phyloP scores from a whole-genome alignment of 805 yeast genomes.

The Candida michaelii region DNA sequence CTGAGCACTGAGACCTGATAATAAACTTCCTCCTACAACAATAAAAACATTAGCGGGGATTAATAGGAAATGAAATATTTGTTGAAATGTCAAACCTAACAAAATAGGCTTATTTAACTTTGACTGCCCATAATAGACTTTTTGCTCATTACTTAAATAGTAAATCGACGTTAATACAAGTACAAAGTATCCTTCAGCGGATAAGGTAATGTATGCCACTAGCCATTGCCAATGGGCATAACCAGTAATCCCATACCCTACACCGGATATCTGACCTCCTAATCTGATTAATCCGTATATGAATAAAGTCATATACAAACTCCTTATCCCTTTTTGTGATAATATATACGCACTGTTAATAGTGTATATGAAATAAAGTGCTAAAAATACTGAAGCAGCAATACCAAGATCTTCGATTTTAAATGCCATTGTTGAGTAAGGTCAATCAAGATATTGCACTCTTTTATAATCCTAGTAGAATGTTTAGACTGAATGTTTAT shows the following conservation, averaged over 20 bases:
- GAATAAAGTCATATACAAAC: conserved; percentile 23
- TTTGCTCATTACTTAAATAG: conserved; percentile 27
- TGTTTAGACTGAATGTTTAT: no score
- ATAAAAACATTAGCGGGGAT: conserved; percentile 30
- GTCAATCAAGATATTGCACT: no score
- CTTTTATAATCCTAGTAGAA: no score
- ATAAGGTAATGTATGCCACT: conserved; percentile 36
- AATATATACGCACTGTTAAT: conserved; percentile 20
- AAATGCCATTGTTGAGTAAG: not conserved
- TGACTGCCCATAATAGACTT: conserved; percentile 13
- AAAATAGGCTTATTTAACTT: no score
- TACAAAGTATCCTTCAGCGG: conserved; percentile 40
- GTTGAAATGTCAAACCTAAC: not conserved
- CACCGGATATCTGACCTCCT: conserved; percentile 36
- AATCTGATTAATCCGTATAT: conserved; percentile 31
- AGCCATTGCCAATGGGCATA: conserved; percentile 31
- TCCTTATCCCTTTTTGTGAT: conserved; percentile 22
- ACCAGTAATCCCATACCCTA: conserved; percentile 33
- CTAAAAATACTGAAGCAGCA: conserved; percentile 34
- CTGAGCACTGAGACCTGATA: conserved; percentile 21
- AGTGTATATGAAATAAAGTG: conserved; percentile 25
- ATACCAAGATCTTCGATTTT: conserved; percentile 23
- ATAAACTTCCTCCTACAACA: conserved; percentile 24
- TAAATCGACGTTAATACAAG: conserved; percentile 30
- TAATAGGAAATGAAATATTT: conserved; percentile 24